Base-by-base conservation (phyloP, 2,329 filamentous ascomycete genomes). In the Aureobasidium sp. region DNA sequence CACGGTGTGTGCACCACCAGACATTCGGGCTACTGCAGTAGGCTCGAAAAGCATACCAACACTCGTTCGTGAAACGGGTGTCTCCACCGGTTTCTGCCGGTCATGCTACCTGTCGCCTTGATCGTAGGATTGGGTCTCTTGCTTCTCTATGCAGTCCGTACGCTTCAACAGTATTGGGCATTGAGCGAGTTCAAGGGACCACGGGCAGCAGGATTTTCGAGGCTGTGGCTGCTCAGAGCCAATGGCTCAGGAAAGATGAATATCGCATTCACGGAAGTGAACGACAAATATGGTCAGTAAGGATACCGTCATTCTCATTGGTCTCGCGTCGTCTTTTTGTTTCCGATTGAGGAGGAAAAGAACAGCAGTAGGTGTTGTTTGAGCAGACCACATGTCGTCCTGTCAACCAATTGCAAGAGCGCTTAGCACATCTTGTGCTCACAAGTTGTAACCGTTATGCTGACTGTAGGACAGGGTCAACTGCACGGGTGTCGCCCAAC, bases 181-280 rank as follows among this genome's bases (percentile, higher is more conserved):
- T 66, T 75, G 51, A 66, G 64, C 19, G 64, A 69, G 8, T 75
- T 75, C 62, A 69, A 69, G 21, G 74, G 74, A 29, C 73, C 74
- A 57, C 73, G 71, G 68, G 69, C 67, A 1, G 66, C 68, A 19
- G 71, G 70, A 10, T 75, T 71, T 68, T 72, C 71, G 7, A 65
- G 74, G 19, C 55, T 74, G 63, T 75, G 73, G 73, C 68, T 75
- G 40, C 65, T 74, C 23, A 65, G 65, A 21, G 71, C 71, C 29
- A 69, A 71, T 60, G 64, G 65, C 57, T 72, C 70, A 50, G 74
- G 73, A 7, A 64, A 69, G 53, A 74, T 75, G 71, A 69, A 76
- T 64, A 65, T 67, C 57, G 64, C 67, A 33, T 75, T 74, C 63
- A 72, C 69, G 27, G 68, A 66, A 8, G 64, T 74, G 43, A 74